Evolutionary conservation across 495 filamentous ascomycete species (phyloP), one percentile per base, ranked within the genome.

Genomic region (Baudoinia panamericana): DNA sequence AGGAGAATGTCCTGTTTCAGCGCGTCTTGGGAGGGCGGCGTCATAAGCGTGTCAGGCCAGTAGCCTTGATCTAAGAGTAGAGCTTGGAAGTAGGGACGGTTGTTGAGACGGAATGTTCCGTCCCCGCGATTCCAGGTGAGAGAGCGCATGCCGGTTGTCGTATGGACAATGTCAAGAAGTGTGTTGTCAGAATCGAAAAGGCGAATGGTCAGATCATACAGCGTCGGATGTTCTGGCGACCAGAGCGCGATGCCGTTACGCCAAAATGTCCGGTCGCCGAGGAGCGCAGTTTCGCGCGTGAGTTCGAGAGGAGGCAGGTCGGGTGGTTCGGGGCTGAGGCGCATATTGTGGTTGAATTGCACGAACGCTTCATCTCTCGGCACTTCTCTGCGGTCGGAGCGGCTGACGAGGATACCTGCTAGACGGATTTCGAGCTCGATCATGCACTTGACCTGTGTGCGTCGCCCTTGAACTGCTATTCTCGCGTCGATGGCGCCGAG

Each of bases 1-100:
- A 55, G 41, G 18, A 50, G 19, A 30, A 55, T 44, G 27, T 55
- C 52, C 30, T 34, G 32, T 28, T 46, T 45, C 5, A 52, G 46
- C 13, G 39, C 38, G 17, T 49, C n/a, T 19, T 35, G 17, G 5
- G 36, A 38, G 8, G 52, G 52, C 5, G 52, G 52, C 8, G 52
- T 55, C 50, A 55, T 52, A 17, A 44, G 32, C 2, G 52, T 55
- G 8, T 45, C 38, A 5, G 49, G 50, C 52, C 52, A 55, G 36
- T 55, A 55, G 19, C 52, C 52, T 43, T 55, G 52, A 25, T 55
- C 52, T 18, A 55, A 50, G 19, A 55, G 24, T 5, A 55, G 38
- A 15, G 52, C 44, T 35, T 55, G 52, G 45, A 55, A 55, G 34
- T 45, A 43, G 12, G 50, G 50, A 10, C 21, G 27, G 11, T 45